Evolutionary conservation across 2,329 filamentous ascomycete species (phyloP), one percentile per base, ranked within the genome.

Genomic region (Cladosporium sp.): DNA sequence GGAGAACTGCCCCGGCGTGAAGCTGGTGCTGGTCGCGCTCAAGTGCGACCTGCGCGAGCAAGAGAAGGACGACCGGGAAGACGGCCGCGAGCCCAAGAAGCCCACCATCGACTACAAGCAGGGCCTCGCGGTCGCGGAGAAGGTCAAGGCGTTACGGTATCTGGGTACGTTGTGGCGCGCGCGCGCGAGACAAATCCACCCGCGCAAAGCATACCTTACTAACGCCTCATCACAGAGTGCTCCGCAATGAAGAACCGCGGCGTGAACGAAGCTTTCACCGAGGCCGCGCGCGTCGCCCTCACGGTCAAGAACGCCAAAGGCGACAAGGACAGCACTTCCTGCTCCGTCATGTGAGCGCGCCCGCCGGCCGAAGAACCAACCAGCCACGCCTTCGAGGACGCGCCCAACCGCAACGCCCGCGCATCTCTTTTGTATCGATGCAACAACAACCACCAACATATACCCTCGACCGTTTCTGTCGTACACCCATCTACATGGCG

Each of bases 181-280:
- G 22, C 22, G 22, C 22, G 22, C 22, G 22, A 2, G 22, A 28
- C 22, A 28, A 28, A 28, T 28, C 4, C 22, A 28, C 7, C 7
- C 22, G 35, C 35, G 35, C 13, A 14, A 38, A 38, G 10, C 35
- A 38, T 6, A 38, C 10, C n/a, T 5, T 14, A 37, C 49, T 52
- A 52, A 52, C 35, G 34, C 3, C 5, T 14, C 2, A 9, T 14
- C n/a, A 43, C 64, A 85, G 93, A 98, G 78, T 98, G 93, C 77
- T 97, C 93, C 35, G 93, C 93, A 53, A 97, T 97, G 84, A 86
- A 91, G 74, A 98, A 98, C 73, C 83, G 93, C 46, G 93, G 93
- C 56, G 95, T 98, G 66, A 96, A 97, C 72, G 93, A 98, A 73
- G 93, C 93, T 41, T 98, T 98, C 67, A 97, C 93, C 38, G 93